Conservation (phyloP, 129 eudicot species). For the Helianthus tuberosus region DNA sequence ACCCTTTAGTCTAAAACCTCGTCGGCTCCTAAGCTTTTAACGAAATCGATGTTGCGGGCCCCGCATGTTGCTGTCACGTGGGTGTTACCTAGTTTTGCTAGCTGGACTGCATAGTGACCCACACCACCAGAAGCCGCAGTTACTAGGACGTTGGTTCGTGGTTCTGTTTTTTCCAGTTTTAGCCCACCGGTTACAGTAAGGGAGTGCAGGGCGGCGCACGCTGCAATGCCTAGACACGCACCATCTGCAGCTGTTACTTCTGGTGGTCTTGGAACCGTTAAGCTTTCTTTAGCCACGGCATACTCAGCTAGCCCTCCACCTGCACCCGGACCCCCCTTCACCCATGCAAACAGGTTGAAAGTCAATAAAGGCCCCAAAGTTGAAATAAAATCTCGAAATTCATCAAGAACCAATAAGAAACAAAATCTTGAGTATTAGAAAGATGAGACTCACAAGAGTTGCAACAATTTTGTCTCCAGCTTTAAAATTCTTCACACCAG, state of each 20-base stretch:
- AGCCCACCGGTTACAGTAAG: conserved; percentile 50
- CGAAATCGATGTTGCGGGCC: conserved; percentile 67
- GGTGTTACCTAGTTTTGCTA: conserved; percentile 72
- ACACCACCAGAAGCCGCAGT: conserved; percentile 87
- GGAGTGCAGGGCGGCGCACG: conserved; percentile 58
- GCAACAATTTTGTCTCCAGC: conserved; percentile 54
- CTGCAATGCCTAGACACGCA: conserved; percentile 60
- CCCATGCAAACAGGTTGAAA: conserved; percentile 11
- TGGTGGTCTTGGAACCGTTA: conserved; percentile 59
- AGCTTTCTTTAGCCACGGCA: conserved; percentile 49
- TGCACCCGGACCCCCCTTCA: conserved; percentile 56
- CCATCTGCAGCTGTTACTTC: conserved; percentile 70
- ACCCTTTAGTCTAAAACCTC: conserved; percentile 76
- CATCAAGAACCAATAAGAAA: too few relatives aligned
- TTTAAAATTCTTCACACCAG: conserved; percentile 42
- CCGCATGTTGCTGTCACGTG: conserved; percentile 78
- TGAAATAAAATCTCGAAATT: too few relatives aligned
- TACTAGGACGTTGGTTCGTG: conserved; percentile 51
- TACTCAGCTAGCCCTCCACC: conserved; percentile 81
- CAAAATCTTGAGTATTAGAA: background rate
- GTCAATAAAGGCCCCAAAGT: background rate
- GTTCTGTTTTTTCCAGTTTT: conserved; percentile 55
- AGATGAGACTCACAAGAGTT: conserved; percentile 34
- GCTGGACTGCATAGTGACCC: conserved; percentile 78
- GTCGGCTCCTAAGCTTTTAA: conserved; percentile 69